Evolutionary conservation across 2,329 filamentous ascomycete species (phyloP), one percentile per base, ranked within the genome.

Genomic region (Penicillium griseofulvum): DNA sequence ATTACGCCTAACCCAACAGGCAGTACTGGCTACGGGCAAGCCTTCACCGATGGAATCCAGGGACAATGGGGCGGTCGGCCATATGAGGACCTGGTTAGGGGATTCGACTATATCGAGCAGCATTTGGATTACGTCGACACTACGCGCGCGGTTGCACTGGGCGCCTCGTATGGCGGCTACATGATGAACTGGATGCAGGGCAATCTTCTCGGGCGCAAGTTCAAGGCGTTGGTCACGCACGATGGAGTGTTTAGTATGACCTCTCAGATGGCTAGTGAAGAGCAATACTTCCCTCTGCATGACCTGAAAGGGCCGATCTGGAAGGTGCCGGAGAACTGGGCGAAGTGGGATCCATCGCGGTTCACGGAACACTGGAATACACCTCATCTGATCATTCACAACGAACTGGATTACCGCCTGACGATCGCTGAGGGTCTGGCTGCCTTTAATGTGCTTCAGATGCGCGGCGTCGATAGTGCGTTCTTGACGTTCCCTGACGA

Each of bases 361-460:
- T 79, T 81, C 63, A 78, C 81, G 0, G 73, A 80, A 34, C 81
- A 93, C 63, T 97, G 92, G 92, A 78, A 83, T 1, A 97, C 92
- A 0, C 94, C 94, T 0, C 87, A 94, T 74, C 79, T 99, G 58
- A 86, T 95, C 57, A 91, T 97, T 52, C 93, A 97, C 74, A 93
- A 86, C 67, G 90, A 94, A 66, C 81, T 94, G 31, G 93, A 97
- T 72, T 97, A 96, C 70, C 84, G 93, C 17, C 78, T 97, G 26
- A 88, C 91, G 0, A 87, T 97, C 51, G 85, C 87, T 0, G 93
- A 97, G 72, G 92, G 91, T 0, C 74, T 96, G 50, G 83, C 89
- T 2, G 88, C 90, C 49, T 96, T 96, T 76, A 95, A 96, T 61
- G 87, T 91, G 8, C 77, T 96, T 29, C 91, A 96, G 74, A 83